Evolutionary conservation across 257 asterid species (phyloP).

Genomic region (Solanum neorickii): DNA sequence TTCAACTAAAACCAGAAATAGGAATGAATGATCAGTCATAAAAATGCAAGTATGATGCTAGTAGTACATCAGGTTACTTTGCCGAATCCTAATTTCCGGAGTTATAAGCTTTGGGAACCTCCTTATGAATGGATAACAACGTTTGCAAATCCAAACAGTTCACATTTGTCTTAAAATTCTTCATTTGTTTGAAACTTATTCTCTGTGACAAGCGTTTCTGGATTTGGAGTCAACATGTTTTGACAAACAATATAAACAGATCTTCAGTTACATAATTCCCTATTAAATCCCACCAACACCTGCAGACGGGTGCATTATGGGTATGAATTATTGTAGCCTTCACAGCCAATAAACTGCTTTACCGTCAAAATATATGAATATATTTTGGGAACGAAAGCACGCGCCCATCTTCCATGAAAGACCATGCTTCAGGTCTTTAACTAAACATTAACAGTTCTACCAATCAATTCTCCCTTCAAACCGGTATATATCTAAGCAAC

Average conservation of each 20-base stretch:
- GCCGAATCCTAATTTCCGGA: neutral
- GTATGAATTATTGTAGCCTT: neutral
- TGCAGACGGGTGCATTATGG: neutral
- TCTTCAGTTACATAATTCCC: neutral
- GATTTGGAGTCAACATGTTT: neutral
- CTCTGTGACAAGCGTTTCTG: neutral
- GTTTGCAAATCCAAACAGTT: neutral
- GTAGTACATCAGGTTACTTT: neutral
- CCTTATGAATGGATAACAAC: neutral
- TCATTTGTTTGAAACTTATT: neutral
- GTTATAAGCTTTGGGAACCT: neutral
- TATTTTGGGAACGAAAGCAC: neutral
- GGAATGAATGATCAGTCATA: neutral
- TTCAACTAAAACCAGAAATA: neutral
- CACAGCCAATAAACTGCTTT: neutral
- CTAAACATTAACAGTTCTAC: neutral
- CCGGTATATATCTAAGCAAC: neutral
- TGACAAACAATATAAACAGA: neutral
- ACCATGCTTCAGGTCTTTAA: neutral
- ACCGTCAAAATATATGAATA: neutral
- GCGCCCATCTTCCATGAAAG: neutral
- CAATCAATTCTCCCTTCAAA: neutral
- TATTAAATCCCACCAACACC: neutral
- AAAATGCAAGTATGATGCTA: neutral
- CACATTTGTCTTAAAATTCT: neutral